Evolutionary conservation across 2,329 filamentous ascomycete genomes (phyloP), one percentile per base, ranked within the genome.

Genomic region (Xylariaceae sp.): DNA sequence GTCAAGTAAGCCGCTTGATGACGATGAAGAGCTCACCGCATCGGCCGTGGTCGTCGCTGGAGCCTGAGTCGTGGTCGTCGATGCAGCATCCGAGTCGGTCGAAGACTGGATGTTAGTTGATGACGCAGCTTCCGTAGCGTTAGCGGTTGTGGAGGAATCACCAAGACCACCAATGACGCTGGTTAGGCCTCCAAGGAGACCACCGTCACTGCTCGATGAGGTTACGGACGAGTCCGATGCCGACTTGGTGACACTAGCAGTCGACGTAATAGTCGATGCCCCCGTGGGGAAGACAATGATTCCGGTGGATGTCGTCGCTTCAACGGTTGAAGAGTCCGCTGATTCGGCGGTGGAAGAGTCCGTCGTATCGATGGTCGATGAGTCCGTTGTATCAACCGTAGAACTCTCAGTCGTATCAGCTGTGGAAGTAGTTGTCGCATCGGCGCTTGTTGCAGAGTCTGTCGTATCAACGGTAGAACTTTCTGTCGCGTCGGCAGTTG

Each of bases 271-370:
- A 10, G 58, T 62, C 14, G 64, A 60, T 15, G 58, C 58, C 47
- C 62, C 62, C 2, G 60, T 64, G 17, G 62, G 62, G 42, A 62
- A 62, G 1, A 65, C 44, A 15, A 64, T 43, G 36, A 65, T 65
- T 11, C 54, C 55, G 14, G 62, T 59, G 11, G 45, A 18, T 5
- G 47, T 31, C 11, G 53, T 48, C 32, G 52, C 27, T 15, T 31
- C 18, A 12, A 19, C 18, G 6, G 53, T 47, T 6, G 54, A 33
- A 39, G n/a, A 10, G 11, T 18, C n/a, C n/a, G n/a, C n/a, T n/a
- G n/a, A n/a, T n/a, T n/a, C n/a, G n/a, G n/a, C n/a, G n/a, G n/a
- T n/a, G n/a, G n/a, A n/a, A n/a, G n/a, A n/a, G n/a, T n/a, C n/a
- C n/a, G n/a, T n/a, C 22, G 22, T 7, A 27, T 27, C 22, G 7